Percentiles rank a stretch among this genome's conserved stretches.
Conservation (phyloP, 495 filamentous ascomycete genomes). For the Chaetomium cochliodes region DNA sequence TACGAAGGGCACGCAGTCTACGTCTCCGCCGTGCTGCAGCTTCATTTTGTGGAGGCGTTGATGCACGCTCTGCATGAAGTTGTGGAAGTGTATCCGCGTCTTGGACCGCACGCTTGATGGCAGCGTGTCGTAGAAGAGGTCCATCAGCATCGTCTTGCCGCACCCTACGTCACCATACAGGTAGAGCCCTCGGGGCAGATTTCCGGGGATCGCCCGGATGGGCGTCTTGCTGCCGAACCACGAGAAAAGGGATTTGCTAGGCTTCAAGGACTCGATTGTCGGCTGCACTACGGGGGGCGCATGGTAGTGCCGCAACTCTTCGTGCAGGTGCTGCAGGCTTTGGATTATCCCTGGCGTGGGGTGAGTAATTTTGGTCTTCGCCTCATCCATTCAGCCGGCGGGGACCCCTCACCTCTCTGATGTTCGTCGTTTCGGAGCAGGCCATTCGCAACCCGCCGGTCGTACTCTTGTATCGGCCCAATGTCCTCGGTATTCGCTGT, state of each 20-base stretch:
- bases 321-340: conserved; percentile 82
- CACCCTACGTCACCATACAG: conserved; percentile 97
- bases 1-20: conserved; percentile 89
- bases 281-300: conserved; percentile 74
- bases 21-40: conserved; percentile 81
- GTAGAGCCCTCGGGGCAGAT: conserved; percentile 85
- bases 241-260: conserved; percentile 65
- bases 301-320: conserved; percentile 72
- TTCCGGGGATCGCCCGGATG: conserved; percentile 58
- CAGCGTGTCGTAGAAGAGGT: conserved; percentile 94
- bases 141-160: conserved; percentile 99
- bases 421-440: conserved; percentile 81
- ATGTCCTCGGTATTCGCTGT: conserved; percentile 36
- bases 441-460: conserved; percentile 68
- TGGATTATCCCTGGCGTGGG: conserved; percentile 71
- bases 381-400: not conserved
- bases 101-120: conserved; percentile 76
- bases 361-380: conserved; percentile 10
- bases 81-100: conserved; percentile 97
- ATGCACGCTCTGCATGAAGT: conserved; percentile 99
- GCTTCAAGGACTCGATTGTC: conserved; percentile 66
- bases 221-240: conserved; percentile 55
- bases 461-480: conserved; percentile 86
- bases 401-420: conserved; percentile 67
- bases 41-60: conserved; percentile 86